These are phyloP conservation scores for Neurospora sp. DNA, from an alignment of 495 filamentous ascomycete species.

Conservation along the genomic window DNA sequence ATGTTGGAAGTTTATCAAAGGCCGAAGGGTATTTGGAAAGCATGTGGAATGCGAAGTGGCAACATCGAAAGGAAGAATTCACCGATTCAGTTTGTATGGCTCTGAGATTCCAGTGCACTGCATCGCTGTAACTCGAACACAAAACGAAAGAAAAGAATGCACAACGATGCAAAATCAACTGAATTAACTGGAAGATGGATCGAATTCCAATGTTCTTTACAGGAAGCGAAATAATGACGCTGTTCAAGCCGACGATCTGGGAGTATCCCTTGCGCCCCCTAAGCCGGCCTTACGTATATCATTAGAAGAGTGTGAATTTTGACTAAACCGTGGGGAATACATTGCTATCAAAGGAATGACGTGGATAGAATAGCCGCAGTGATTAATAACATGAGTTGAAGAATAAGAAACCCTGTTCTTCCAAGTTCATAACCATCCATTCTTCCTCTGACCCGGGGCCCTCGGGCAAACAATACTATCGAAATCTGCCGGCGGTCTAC, in stretches of 20 bases:
- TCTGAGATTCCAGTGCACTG: too few relatives aligned
- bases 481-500: too few relatives aligned
- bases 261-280: not conserved
- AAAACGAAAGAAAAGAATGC: too few relatives aligned
- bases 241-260: not conserved
- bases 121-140: too few relatives aligned
- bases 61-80: too few relatives aligned
- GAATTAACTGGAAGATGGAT: too few relatives aligned
- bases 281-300: not conserved
- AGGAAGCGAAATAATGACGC: not conserved
- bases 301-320: not conserved
- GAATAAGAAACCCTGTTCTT: not conserved
- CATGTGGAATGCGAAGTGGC: too few relatives aligned
- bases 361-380: not conserved
- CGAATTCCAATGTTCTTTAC: too few relatives aligned
- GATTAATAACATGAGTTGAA: not conserved
- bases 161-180: too few relatives aligned
- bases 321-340: not conserved
- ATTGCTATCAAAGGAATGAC: not conserved
- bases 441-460: not conserved
- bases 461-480: not conserved
- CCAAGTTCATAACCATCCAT: not conserved
- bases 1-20: too few relatives aligned
- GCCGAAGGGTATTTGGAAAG: too few relatives aligned
- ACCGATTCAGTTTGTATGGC: too few relatives aligned